These are phyloP conservation scores for Argentina anserina DNA, from an alignment of 306 rosid genomes.

Conservation along the genomic window DNA sequence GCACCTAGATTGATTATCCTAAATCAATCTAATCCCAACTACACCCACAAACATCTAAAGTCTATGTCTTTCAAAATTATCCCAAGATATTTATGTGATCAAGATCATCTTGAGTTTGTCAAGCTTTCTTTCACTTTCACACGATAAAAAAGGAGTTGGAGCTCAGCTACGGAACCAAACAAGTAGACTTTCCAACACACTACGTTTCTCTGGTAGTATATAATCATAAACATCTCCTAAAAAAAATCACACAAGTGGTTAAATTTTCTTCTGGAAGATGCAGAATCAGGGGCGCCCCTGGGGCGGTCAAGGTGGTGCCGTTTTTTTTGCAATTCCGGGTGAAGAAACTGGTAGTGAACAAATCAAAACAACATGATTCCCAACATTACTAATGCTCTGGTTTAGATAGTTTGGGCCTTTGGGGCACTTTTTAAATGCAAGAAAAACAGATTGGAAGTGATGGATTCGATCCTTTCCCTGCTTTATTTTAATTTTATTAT, in stretches of 20 bases:
- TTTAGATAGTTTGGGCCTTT: no score
- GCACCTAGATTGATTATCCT: neutral
- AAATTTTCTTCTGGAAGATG: neutral
- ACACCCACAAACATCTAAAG: neutral
- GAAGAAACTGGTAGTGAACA: no score
- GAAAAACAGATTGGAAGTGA: no score
- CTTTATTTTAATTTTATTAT: no score
- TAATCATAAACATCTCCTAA: neutral
- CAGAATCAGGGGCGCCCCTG: no score
- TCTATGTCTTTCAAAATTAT: neutral
- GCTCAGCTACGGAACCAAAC: slow-evolving; percentile 5
- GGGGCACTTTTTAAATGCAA: no score
- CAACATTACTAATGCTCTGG: no score
- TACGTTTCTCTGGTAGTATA: neutral
- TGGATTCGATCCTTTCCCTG: no score
- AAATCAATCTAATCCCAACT: neutral
- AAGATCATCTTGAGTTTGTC: neutral
- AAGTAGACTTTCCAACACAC: neutral
- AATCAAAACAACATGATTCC: no score
- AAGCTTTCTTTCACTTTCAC: slow-evolving; percentile 7
- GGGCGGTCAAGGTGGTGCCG: no score
- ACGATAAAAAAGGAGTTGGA: neutral
- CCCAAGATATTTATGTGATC: neutral
- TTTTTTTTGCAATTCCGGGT: no score
- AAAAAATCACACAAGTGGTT: neutral